Base-by-base conservation (phyloP, 2,329 filamentous ascomycete species). In the Sphaerulina musiva region DNA sequence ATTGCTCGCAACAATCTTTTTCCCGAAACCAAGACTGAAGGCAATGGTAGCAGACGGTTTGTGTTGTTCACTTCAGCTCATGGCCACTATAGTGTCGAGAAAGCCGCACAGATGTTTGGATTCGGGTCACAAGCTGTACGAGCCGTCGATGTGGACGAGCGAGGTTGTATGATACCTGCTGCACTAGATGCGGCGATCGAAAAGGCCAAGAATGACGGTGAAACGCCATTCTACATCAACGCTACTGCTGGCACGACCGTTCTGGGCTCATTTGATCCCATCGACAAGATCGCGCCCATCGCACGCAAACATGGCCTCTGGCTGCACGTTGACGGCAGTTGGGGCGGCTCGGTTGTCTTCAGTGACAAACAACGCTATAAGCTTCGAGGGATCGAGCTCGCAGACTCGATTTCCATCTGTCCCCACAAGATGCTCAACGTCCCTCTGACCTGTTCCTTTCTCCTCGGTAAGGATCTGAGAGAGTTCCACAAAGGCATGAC, bases 381-480 rank as follows among this genome's bases (percentile, higher is more conserved):
- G 67, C 74, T 97, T 8, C 70, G 74, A 1, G 92, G 92, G 11
- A 76, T 80, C 2, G 78, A 90, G 43, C 78, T 85, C 40, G 93
- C 91, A 8, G 80, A 96, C 71, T 89, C 84, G 11, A 76, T 97
- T 39, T 89, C 90, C 1, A 81, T 95, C 51, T 97, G 95, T 71
- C 91, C 93, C 54, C 93, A 98, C 74, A 97, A 97, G 74, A 97
- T 97, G 93, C 80, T 97, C 68, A 89, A 89, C 55, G 87, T 89
- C 2, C 92, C 93, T 0, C 75, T 95, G 40, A 95, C 91, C 0
- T 97, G 91, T 73, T 91, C 86, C 0, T 96, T 95, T 74, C 79
- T 98, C 4, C 79, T 98, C 10, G 85, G 82, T 0, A 80, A 80
- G 1, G 91, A 97, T 68, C 73, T 95, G 67, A 76, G 78, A 53